Percentiles rank a stretch among this genome's conserved stretches.
Conservation (phyloP, 768 basidiomycete genomes). For the Atractiella rhizophila region DNA sequence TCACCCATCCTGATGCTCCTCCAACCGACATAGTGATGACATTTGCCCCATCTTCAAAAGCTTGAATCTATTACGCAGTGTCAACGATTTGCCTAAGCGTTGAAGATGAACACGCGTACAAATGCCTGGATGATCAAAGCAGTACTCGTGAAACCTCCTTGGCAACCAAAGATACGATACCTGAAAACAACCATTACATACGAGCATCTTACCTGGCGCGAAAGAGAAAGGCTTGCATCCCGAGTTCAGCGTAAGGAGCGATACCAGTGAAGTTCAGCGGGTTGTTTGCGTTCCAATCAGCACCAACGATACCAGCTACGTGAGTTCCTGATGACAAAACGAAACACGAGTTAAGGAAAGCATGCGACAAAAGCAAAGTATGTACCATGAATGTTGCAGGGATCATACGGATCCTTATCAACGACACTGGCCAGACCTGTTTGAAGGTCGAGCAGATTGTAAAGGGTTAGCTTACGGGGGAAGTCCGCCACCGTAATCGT, state of each 20-base stretch:
- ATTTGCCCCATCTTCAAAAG: neutral
- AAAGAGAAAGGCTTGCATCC: neutral
- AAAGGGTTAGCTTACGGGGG: no score
- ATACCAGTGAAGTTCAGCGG: neutral
- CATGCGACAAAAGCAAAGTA: no score
- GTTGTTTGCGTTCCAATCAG: neutral
- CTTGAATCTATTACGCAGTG: no score
- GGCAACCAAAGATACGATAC: neutral
- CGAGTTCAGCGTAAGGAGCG: neutral
- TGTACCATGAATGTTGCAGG: neutral
- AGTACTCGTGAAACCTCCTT: neutral
- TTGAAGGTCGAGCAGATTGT: no score
- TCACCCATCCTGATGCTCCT: neutral
- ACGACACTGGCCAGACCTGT: no score
- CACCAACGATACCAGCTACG: neutral
- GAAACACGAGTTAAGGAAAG: no score
- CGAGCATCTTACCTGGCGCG: neutral
- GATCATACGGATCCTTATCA: neutral
- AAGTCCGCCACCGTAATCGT: no score
- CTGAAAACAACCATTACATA: neutral
- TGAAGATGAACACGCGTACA: no score
- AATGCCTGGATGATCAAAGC: neutral
- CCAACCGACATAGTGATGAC: neutral
- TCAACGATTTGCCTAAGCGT: no score
- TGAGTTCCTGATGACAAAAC: neutral